A percentile compares a stretch with the other conserved stretches of the same genome.
Conservation (phyloP, 2,329 filamentous ascomycete genomes). For the Aspergillus fructus region DNA sequence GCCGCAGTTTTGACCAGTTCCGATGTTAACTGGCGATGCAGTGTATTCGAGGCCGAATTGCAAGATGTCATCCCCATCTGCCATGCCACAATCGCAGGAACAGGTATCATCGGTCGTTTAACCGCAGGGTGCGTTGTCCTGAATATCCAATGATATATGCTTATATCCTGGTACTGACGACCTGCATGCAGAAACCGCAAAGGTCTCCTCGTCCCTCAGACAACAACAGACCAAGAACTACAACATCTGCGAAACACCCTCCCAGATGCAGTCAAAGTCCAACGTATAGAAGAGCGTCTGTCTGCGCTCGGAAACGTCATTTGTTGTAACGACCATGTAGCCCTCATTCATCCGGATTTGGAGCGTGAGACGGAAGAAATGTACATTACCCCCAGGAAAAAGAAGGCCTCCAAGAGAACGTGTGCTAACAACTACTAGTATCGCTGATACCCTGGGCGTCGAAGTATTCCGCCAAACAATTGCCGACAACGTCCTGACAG, state of each 20-base stretch:
- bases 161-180: background rate
- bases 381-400: constrained; percentile 22
- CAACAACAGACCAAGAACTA: constrained; percentile 95
- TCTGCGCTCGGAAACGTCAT: constrained; percentile 97
- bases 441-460: constrained; percentile 77
- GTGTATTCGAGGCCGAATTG: constrained; percentile 95
- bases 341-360: constrained; percentile 91
- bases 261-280: constrained; percentile 87
- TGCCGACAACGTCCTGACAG: constrained; percentile 93
- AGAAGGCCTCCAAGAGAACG: background rate
- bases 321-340: constrained; percentile 93
- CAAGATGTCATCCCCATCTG: constrained; percentile 97
- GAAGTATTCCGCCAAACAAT: constrained; percentile 77
- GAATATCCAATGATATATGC: background rate
- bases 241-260: constrained; percentile 95
- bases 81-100: constrained; percentile 94
- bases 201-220: constrained; percentile 92
- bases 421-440: constrained; percentile 39
- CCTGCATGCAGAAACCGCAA: constrained; percentile 74
- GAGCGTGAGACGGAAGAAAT: constrained; percentile 99
- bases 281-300: constrained; percentile 94
- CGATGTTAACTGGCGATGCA: constrained; percentile 32
- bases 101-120: constrained; percentile 90
- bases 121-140: constrained; percentile 72
- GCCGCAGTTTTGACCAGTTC: background rate